Evolutionary conservation across 140 eudicot species (phyloP).

Genomic region (Stevia rebaudiana): DNA sequence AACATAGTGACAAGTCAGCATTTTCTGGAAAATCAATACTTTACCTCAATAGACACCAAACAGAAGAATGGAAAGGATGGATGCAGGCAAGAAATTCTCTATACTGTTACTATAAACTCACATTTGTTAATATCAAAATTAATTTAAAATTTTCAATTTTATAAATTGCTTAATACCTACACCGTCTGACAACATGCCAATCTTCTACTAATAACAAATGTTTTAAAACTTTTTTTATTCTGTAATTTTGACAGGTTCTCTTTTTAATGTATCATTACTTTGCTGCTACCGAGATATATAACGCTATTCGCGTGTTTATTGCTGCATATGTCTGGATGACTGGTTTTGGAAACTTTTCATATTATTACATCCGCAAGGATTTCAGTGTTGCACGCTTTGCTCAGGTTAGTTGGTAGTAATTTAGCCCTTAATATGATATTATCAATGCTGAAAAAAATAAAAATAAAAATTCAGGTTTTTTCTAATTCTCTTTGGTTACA

Average conservation of each 20-base stretch:
- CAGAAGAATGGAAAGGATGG: constrained; percentile 99
- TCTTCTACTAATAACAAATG: constrained; percentile 7
- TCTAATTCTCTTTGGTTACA: not conserved
- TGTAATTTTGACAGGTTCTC: constrained; percentile 53
- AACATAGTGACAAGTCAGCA: constrained; percentile 83
- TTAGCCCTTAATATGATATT: not conserved
- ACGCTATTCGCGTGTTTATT: constrained; percentile 85
- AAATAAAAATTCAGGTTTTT: not conserved
- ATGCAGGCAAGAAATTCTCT: constrained; percentile 72
- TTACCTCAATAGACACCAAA: constrained; percentile 94
- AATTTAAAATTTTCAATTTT: not conserved
- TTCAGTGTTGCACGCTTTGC: constrained; percentile 81
- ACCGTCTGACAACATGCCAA: not conserved
- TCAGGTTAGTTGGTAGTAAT: constrained; percentile 45
- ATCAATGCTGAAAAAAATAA: not conserved
- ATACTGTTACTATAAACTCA: constrained; percentile 1
- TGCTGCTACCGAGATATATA: constrained; percentile 88
- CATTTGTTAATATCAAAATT: not conserved
- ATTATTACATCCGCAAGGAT: constrained; percentile 84
- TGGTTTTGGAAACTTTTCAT: constrained; percentile 94
- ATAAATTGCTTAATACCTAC: not conserved
- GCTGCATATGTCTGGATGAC: constrained; percentile 99
- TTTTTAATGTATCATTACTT: constrained; percentile 93
- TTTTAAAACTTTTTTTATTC: constrained; percentile 1
- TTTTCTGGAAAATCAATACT: constrained; percentile 82